A percentile compares a stretch with the other conserved stretches of the same genome.
Conservation (phyloP, 495 filamentous ascomycete species). For the Parathielavia hyrcaniae region DNA sequence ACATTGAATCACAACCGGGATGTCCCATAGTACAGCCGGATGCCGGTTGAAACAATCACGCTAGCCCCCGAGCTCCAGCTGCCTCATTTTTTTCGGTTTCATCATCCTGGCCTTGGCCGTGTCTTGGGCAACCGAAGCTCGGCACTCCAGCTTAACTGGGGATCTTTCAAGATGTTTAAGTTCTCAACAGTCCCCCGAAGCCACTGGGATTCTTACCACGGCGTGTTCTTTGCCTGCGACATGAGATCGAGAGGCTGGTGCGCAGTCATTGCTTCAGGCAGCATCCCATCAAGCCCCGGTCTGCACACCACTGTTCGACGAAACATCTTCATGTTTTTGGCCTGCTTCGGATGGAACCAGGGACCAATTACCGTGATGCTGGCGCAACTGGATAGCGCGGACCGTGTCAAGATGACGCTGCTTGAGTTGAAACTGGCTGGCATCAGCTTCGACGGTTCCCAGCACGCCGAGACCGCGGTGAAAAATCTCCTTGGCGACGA, state of each 20-base stretch:
- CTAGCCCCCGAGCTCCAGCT: neutral
- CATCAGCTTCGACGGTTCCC: no score
- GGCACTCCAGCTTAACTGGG: neutral
- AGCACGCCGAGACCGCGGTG: no score
- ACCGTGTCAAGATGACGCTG: neutral
- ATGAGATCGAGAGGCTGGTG: neutral
- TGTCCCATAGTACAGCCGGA: neutral
- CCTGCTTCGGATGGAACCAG: neutral
- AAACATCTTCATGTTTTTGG: neutral
- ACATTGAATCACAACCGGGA: no score
- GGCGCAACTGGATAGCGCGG: neutral
- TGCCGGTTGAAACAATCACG: neutral
- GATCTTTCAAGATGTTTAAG: accelerated
- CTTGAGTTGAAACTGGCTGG: neutral
- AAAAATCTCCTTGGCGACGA: no score
- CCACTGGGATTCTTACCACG: neutral
- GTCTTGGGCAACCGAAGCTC: neutral
- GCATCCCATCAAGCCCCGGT: neutral
- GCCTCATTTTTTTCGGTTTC: neutral
- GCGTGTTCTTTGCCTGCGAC: neutral
- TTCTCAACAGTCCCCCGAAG: neutral
- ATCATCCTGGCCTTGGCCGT: neutral
- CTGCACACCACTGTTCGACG: no score
- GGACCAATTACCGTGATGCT: neutral
- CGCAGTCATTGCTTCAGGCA: neutral